Evolutionary conservation across 192 early-diverging fungal genomes (phyloP).

Genomic region (Gaertneriomyces semiglobifer): DNA sequence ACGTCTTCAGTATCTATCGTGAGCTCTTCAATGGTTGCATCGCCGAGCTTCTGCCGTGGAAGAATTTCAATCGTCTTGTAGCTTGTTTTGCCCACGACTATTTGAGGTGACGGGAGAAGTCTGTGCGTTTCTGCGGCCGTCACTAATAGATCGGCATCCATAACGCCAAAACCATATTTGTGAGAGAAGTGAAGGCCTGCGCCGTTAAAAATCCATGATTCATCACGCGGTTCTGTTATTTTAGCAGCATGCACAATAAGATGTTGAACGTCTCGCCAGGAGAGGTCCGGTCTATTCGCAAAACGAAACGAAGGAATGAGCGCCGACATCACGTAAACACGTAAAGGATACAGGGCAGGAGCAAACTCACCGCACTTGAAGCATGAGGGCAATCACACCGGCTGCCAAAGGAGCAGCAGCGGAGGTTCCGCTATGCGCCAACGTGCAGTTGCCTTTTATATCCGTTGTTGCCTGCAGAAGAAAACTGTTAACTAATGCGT

Average conservation of each 20-base stretch:
- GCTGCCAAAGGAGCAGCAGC: conserved; percentile 92
- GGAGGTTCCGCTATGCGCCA: conserved; percentile 84
- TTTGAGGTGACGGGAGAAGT: conserved; percentile 63
- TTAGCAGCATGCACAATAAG: conserved; percentile 74
- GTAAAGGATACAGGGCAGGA: conserved; percentile 23
- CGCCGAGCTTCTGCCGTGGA: conserved; percentile 1
- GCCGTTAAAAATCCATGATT: conserved; percentile 69
- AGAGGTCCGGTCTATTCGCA: conserved; percentile 71
- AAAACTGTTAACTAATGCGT: background rate
- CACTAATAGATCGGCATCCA: conserved; percentile 81
- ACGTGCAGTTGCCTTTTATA: conserved; percentile 67
- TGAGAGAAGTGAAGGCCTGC: conserved; percentile 78
- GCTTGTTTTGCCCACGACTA: conserved; percentile 38
- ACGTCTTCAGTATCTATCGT: conserved; percentile 44
- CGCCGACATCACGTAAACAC: background rate
- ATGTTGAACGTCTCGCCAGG: conserved; percentile 92
- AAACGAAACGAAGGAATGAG: background rate
- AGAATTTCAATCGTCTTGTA: conserved; percentile 48
- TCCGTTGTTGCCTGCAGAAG: conserved; percentile 77
- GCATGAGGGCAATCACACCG: conserved; percentile 84
- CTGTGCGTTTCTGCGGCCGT: conserved; percentile 63
- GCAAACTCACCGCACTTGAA: conserved; percentile 46
- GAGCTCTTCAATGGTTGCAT: conserved; percentile 2
- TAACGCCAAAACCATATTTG: conserved; percentile 89
- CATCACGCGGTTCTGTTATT: conserved; percentile 63